Conservation (phyloP, 2,329 filamentous ascomycete species). For the Sarocladiaceae sp. region DNA sequence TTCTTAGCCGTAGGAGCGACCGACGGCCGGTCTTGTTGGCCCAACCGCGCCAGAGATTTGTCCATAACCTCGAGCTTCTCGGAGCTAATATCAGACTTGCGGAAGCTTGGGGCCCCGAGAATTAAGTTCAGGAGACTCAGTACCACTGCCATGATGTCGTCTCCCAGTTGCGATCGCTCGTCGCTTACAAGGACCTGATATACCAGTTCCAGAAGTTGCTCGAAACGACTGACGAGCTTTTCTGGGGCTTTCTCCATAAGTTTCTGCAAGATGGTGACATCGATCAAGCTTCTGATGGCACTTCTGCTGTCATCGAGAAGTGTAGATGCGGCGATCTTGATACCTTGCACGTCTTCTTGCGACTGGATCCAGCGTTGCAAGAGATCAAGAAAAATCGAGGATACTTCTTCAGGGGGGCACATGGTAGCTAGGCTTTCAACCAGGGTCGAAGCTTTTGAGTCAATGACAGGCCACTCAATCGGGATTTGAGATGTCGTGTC, state of each 20-base stretch:
- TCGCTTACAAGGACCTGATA: constrained; percentile 50
- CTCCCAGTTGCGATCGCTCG: constrained; percentile 31
- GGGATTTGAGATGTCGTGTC: constrained; percentile 14
- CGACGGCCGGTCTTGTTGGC: constrained; percentile 29
- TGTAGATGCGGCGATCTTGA: not conserved
- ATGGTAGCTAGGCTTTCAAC: constrained; percentile 42
- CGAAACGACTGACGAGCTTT: constrained; percentile 56
- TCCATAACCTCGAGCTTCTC: constrained; percentile 40
- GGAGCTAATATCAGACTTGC: constrained; percentile 37
- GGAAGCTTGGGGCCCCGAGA: constrained; percentile 51
- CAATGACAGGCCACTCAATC: constrained; percentile 37
- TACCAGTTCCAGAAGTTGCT: constrained; percentile 58
- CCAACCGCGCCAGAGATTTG: constrained; percentile 38
- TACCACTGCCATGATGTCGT: constrained; percentile 45
- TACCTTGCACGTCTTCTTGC: constrained; percentile 23
- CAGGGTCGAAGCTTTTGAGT: constrained; percentile 41
- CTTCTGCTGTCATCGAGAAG: constrained; percentile 17
- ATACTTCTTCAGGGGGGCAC: constrained; percentile 49
- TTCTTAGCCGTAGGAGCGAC: constrained; percentile 50
- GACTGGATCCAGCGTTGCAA: constrained; percentile 51
- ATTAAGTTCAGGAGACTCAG: constrained; percentile 57
- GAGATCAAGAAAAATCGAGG: constrained; percentile 53
- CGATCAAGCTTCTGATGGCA: constrained; percentile 40
- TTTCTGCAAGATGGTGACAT: constrained; percentile 57
- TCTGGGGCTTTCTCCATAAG: constrained; percentile 59